These are phyloP conservation scores for Rhodotorula sphaerocarpa DNA, from an alignment of 768 basidiomycete species.

Conservation along the genomic window DNA sequence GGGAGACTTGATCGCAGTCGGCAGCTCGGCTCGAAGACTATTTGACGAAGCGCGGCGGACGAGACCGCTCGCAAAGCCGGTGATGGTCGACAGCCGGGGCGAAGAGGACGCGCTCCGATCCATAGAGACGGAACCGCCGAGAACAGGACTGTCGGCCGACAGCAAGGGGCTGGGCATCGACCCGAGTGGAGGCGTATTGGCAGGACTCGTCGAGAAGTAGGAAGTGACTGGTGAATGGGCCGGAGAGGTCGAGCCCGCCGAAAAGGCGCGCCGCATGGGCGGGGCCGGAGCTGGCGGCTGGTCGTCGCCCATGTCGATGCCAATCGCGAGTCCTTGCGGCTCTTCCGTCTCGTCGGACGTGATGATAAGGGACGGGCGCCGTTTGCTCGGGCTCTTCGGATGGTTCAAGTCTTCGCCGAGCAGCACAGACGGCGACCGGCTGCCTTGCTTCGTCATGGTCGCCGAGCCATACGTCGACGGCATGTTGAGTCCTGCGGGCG, in stretches of 20 bases:
- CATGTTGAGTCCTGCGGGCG: slow-evolving; percentile 6
- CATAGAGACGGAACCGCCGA: slow-evolving; percentile 4
- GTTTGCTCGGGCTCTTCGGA: background rate
- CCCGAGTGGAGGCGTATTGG: slow-evolving; percentile 7
- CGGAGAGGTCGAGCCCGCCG: slow-evolving; percentile 14
- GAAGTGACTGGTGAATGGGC: slow-evolving; percentile 8
- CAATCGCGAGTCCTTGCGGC: slow-evolving; percentile 22
- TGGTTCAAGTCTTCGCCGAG: slow-evolving; percentile 19
- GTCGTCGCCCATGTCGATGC: slow-evolving; percentile 10
- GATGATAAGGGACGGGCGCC: slow-evolving; percentile 30
- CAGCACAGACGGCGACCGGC: slow-evolving; percentile 10
- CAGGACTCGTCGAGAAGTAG: slow-evolving; percentile 26
- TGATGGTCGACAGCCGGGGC: slow-evolving; percentile 19
- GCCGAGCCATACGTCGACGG: background rate
- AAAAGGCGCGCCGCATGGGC: slow-evolving; percentile 12
- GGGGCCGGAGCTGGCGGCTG: background rate
- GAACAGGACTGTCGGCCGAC: slow-evolving; percentile 10
- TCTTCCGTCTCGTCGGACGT: slow-evolving; percentile 25
- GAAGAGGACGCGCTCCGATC: slow-evolving; percentile 21
- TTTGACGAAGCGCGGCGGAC: slow-evolving; percentile 25
- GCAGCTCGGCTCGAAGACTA: slow-evolving; percentile 15
- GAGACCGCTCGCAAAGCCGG: slow-evolving; percentile 27
- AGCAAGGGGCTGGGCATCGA: slow-evolving; percentile 17
- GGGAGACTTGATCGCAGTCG: slow-evolving; percentile 11
- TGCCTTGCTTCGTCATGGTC: background rate